phyloP scores from a whole-genome alignment of 2,329 filamentous ascomycete species.

The Teratosphaeria gauchensis region DNA sequence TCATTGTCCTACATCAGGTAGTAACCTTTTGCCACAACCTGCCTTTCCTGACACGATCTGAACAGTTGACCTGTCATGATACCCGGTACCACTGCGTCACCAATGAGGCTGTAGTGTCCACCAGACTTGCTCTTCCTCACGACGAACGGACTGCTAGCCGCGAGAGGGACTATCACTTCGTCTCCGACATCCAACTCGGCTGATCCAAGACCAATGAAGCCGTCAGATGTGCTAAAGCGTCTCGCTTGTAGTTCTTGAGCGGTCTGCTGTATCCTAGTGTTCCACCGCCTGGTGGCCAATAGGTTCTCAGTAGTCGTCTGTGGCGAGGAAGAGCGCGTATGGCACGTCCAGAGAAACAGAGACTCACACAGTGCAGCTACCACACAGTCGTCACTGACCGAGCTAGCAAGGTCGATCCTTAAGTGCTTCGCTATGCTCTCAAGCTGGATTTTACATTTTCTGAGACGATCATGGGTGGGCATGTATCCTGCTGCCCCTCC shows the following conservation, averaged over 20 bases:
- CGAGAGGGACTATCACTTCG: conserved; percentile 8
- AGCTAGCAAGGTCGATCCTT: not conserved
- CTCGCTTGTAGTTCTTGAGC: conserved; percentile 7
- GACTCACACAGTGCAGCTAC: conserved; percentile 4
- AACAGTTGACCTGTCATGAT: conserved; percentile 8
- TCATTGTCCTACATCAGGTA: not conserved
- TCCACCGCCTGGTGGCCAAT: conserved; percentile 5
- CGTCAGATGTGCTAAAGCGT: conserved; percentile 13
- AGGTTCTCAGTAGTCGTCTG: conserved; percentile 2
- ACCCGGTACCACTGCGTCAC: conserved; percentile 9
- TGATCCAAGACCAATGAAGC: conserved; percentile 12
- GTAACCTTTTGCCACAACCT: conserved; percentile 2
- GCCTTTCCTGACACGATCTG: conserved; percentile 3
- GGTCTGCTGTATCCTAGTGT: not conserved
- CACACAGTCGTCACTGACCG: not conserved
- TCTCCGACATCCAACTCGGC: conserved; percentile 6
- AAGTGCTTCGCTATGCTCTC: conserved; percentile 1
- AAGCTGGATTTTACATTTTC: not conserved
- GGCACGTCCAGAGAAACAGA: conserved; percentile 5
- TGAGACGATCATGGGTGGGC: not conserved
- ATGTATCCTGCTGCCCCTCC: not conserved
- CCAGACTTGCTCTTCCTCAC: conserved; percentile 2
- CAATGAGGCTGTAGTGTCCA: conserved; percentile 5
- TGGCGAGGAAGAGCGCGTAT: conserved; percentile 1
- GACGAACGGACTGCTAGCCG: conserved; percentile 8